Conservation (phyloP, 2,329 filamentous ascomycete species). For the Scleromitrula shiraiana region DNA sequence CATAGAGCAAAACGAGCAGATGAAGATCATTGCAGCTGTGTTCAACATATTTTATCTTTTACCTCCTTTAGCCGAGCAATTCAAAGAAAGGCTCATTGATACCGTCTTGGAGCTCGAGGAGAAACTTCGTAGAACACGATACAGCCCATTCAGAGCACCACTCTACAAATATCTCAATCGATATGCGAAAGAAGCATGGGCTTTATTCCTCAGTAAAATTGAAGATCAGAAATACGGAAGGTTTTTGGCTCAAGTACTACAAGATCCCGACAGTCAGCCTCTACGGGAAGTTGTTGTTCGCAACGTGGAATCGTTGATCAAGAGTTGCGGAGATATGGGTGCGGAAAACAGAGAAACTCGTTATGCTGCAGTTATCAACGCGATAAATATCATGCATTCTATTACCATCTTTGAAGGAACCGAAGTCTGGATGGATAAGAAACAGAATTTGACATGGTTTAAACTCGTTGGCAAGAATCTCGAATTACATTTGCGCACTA, state of each 20-base stretch:
- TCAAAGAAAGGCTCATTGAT: slow-evolving; percentile 84
- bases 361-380: slow-evolving; percentile 69
- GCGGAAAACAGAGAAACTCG: slow-evolving; percentile 61
- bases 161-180: slow-evolving; percentile 90
- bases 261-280: slow-evolving; percentile 63
- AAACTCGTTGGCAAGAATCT: slow-evolving; percentile 67
- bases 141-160: slow-evolving; percentile 84
- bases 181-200: slow-evolving; percentile 83
- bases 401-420: slow-evolving; percentile 58
- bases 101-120: slow-evolving; percentile 85
- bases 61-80: slow-evolving; percentile 79
- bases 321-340: slow-evolving; percentile 54
- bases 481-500: slow-evolving; percentile 62
- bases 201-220: slow-evolving; percentile 68
- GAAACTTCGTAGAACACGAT: slow-evolving; percentile 74
- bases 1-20: slow-evolving; percentile 83
- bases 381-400: slow-evolving; percentile 76
- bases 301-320: slow-evolving; percentile 65
- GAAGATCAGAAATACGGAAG: slow-evolving; percentile 83
- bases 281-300: slow-evolving; percentile 67
- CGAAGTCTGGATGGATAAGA: slow-evolving; percentile 63
- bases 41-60: slow-evolving; percentile 97
- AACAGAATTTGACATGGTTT: slow-evolving; percentile 51
- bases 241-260: slow-evolving; percentile 81
- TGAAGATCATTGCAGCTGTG: slow-evolving; percentile 92